Evolutionary conservation across 2,329 filamentous ascomycete species (phyloP).

Genomic region (Bipolaris sorokiniana): DNA sequence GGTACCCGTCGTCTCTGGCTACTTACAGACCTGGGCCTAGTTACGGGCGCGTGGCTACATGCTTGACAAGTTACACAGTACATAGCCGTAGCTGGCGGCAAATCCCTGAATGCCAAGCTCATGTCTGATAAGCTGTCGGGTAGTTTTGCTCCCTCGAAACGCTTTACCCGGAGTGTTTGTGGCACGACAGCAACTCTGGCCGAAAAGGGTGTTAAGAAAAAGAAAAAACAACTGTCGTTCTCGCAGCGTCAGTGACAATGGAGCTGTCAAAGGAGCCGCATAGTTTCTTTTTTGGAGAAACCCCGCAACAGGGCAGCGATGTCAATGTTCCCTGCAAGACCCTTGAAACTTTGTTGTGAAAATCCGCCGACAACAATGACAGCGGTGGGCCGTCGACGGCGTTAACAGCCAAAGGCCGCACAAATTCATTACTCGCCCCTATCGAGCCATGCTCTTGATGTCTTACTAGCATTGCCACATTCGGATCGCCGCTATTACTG

Average conservation of each 20-base stretch:
- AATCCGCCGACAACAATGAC: constrained; percentile 13
- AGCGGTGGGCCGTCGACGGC: constrained; percentile 31
- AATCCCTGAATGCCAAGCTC: constrained; percentile 13
- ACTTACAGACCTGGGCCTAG: no score
- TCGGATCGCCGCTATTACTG: constrained; percentile 42
- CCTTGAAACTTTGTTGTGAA: constrained; percentile 10
- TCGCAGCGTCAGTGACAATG: neutral
- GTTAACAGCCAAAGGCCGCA: constrained; percentile 36
- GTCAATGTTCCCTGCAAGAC: constrained; percentile 8
- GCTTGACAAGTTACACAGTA: no score
- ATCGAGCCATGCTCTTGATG: constrained; percentile 20
- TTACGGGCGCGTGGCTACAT: no score
- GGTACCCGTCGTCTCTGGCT: constrained; percentile 13
- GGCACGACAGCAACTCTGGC: neutral
- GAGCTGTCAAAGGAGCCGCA: neutral
- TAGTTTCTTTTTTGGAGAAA: constrained; percentile 2
- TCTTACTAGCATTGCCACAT: constrained; percentile 40
- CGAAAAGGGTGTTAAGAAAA: neutral
- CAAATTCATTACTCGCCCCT: constrained; percentile 32
- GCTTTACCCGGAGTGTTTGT: neutral
- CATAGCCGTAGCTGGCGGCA: neutral
- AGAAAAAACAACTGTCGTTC: neutral
- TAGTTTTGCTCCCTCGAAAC: neutral
- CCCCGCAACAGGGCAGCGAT: neutral
- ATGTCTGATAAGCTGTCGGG: constrained; percentile 6